Conservation (phyloP, 805 yeast genomes). For the Zygosaccharomyces bailii region DNA sequence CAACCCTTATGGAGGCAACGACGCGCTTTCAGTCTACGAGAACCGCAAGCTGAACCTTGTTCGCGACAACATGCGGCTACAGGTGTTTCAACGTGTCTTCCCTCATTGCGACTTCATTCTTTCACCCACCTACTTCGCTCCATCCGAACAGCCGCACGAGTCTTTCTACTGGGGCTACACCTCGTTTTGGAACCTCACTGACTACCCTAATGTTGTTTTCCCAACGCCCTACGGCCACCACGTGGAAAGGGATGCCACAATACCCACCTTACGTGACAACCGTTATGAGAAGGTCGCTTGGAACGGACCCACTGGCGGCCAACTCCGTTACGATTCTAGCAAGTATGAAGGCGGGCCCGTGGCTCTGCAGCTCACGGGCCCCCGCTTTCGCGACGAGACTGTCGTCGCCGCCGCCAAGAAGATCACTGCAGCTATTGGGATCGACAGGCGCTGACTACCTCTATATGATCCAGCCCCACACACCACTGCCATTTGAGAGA, state of each 20-base stretch:
- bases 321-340: conserved; percentile 32
- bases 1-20: conserved; percentile 53
- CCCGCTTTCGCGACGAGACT: conserved; percentile 48
- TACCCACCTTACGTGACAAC: conserved; percentile 18
- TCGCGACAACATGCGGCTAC: conserved; percentile 58
- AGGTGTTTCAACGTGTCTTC: conserved; percentile 28
- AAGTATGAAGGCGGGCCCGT: conserved; percentile 47
- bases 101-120: conserved; percentile 54
- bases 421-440: conserved; percentile 28
- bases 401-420: conserved; percentile 45
- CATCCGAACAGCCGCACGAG: conserved; percentile 64
- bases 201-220: conserved; percentile 61
- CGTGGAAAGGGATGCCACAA: conserved; percentile 43
- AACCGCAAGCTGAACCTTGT: conserved; percentile 51
- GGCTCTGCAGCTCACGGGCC: conserved; percentile 48
- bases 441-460: conserved; percentile 3
- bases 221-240: conserved; percentile 63
- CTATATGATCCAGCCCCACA: no score
- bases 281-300: conserved; percentile 26
- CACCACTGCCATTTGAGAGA: no score
- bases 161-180: conserved; percentile 81
- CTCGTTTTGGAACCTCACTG: conserved; percentile 66
- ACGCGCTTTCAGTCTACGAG: conserved; percentile 46
- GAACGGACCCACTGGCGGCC: conserved; percentile 18
- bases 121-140: conserved; percentile 64